These are phyloP conservation scores for Aspergillus bertholletiae DNA, from an alignment of 495 filamentous ascomycete genomes.

Conservation along the genomic window DNA sequence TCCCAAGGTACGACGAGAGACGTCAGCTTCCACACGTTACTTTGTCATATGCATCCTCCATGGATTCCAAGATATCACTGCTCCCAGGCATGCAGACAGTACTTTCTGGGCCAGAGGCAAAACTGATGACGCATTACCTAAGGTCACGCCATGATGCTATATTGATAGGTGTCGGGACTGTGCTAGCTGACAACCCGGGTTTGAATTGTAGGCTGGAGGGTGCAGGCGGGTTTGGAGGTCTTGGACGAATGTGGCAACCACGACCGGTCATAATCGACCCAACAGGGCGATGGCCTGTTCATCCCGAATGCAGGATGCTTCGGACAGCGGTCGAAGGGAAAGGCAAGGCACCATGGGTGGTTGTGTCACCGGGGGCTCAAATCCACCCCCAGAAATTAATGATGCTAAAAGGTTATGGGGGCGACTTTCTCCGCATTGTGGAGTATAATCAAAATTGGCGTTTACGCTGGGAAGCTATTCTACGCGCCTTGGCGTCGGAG, in stretches of 20 bases:
- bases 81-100: conserved; percentile 70
- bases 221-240: conserved; percentile 48
- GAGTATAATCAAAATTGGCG: conserved; percentile 48
- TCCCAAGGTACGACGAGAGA: conserved; percentile 31
- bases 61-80: conserved; percentile 76
- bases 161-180: conserved; percentile 78
- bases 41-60: conserved; percentile 84
- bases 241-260: conserved; percentile 61
- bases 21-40: conserved; percentile 55
- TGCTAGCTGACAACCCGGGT: conserved; percentile 77
- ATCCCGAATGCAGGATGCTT: conserved; percentile 57
- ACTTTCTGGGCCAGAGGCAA: conserved; percentile 76
- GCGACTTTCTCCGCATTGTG: conserved; percentile 45
- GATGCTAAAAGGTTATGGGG: conserved; percentile 48
- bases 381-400: conserved; percentile 42
- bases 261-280: conserved; percentile 79
- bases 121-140: conserved; percentile 88
- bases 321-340: conserved; percentile 58
- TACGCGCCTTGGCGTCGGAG: conserved; percentile 52
- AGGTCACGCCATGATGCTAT: conserved; percentile 81
- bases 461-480: conserved; percentile 59
- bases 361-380: conserved; percentile 52
- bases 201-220: conserved; percentile 72
- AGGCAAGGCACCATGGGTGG: conserved; percentile 69
- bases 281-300: conserved; percentile 60